Evolutionary conservation across 225 moss, liverwort and hornwort species (phyloP), one percentile per base, ranked within the genome.

Genomic region (Bryum argenteum): DNA sequence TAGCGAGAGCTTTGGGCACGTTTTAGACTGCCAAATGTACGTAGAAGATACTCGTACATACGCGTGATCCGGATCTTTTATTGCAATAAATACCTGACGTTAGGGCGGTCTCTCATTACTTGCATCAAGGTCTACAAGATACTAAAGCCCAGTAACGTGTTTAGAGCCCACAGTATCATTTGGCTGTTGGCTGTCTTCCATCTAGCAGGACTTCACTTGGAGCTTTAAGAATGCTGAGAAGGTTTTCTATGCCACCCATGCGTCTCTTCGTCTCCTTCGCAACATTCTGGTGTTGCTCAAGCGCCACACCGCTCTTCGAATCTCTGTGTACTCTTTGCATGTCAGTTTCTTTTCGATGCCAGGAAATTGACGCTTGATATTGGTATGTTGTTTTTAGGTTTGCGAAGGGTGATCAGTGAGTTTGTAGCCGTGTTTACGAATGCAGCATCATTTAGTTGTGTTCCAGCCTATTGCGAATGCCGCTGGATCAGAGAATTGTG

Each of bases 271-370:
- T 60, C 65, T 40, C 8, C 77, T 74, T 78, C 28, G 41, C 47
- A 1, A 38, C 38, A 22, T 66, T 55, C 64, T 65, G 69, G 74
- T 74, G 74, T 43, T 79, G 73, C 66, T 61, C 74, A 79, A 74
- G 74, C 79, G 74, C 70, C 70, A 74, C 74, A 63, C 65, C 58
- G 59, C 74, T 74, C 79, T 65, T 52, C 66, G 43, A 59, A 78
- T 80, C 76, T 75, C 55, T 61, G 10, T 26, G 41, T 43, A 68
- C 43, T 19, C 58, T 44, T 45, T 77, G 23, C 68, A 51, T 28
- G 76, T 41, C 47, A 48, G 57, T 57, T 48, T 51, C 9, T 7
- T 65, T 58, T 53, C 53, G 43, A 54, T 54, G 70, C 75, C 47
- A 39, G 60, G 16, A 65, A 26, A 38, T 44, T 58, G 19, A 40